Percentiles rank a stretch among this genome's conserved stretches.
phyloP scores from a whole-genome alignment of 2,329 filamentous ascomycete species.

The Domatiomyces catenatus region DNA sequence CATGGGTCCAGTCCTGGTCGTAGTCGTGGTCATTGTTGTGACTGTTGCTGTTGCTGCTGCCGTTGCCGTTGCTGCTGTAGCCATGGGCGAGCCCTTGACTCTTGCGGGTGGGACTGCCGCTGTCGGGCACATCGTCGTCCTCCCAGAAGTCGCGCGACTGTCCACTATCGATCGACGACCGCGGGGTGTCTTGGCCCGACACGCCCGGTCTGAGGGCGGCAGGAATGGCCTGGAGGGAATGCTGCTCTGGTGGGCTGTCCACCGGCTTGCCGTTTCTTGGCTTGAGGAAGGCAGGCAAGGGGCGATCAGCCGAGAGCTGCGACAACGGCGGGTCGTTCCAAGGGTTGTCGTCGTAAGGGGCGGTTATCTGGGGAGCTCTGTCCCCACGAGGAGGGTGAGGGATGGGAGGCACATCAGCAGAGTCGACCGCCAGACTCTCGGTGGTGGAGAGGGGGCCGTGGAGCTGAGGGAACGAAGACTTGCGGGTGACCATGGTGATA shows the following conservation, averaged over 20 bases:
- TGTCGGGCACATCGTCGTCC: slow-evolving; percentile 6
- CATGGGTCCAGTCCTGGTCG: slow-evolving; percentile 7
- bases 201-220: slow-evolving; percentile 13
- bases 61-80: neutral
- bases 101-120: neutral
- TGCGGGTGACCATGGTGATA: slow-evolving; percentile 10
- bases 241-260: neutral
- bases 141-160: slow-evolving; percentile 18
- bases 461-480: slow-evolving; percentile 13
- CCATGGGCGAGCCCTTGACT: neutral
- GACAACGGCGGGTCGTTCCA: slow-evolving; percentile 11
- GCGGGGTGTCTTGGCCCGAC: slow-evolving; percentile 14
- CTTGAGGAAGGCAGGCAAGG: slow-evolving; percentile 11
- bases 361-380: neutral
- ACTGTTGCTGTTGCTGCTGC: neutral
- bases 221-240: slow-evolving; percentile 7
- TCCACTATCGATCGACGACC: slow-evolving; percentile 17
- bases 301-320: slow-evolving; percentile 7
- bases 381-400: slow-evolving; percentile 3
- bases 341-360: slow-evolving; percentile 13
- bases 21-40: neutral
- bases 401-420: slow-evolving; percentile 11
- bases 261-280: slow-evolving; percentile 3
- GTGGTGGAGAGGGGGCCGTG: slow-evolving; percentile 4
- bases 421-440: slow-evolving; percentile 8